These are phyloP conservation scores for Diaporthe vexans DNA, from an alignment of 2,329 filamentous ascomycete species.

Conservation along the genomic window DNA sequence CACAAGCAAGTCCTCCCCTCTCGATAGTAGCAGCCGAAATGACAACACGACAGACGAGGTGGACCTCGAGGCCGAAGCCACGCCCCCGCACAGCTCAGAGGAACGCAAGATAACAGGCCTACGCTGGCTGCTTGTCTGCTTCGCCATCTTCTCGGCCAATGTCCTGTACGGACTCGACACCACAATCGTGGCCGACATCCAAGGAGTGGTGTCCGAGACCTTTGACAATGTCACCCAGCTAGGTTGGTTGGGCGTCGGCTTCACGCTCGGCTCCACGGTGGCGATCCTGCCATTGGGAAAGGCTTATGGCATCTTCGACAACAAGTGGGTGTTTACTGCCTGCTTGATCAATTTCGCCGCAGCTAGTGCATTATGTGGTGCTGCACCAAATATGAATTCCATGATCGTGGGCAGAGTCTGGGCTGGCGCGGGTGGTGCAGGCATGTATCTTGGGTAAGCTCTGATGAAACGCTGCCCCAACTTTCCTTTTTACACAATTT, in stretches of 20 bases:
- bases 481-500: no score
- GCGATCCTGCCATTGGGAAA: background rate
- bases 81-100: no score
- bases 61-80: no score
- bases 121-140: conserved; percentile 1
- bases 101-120: background rate
- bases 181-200: conserved; percentile 63
- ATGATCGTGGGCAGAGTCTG: conserved; percentile 27
- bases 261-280: background rate
- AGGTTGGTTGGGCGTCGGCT: conserved; percentile 1
- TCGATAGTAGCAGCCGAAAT: no score
- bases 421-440: conserved; percentile 17
- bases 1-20: no score
- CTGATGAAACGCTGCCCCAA: no score
- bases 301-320: background rate
- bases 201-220: background rate
- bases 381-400: conserved; percentile 12
- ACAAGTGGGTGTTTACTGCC: conserved; percentile 19
- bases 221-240: conserved; percentile 7
- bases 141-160: conserved; percentile 38
- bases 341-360: background rate
- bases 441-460: background rate
- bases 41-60: no score
- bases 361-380: conserved; percentile 14
- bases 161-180: conserved; percentile 62